Base-by-base conservation (phyloP, 495 filamentous ascomycete species). In the Staphylotrichum longicolle region DNA sequence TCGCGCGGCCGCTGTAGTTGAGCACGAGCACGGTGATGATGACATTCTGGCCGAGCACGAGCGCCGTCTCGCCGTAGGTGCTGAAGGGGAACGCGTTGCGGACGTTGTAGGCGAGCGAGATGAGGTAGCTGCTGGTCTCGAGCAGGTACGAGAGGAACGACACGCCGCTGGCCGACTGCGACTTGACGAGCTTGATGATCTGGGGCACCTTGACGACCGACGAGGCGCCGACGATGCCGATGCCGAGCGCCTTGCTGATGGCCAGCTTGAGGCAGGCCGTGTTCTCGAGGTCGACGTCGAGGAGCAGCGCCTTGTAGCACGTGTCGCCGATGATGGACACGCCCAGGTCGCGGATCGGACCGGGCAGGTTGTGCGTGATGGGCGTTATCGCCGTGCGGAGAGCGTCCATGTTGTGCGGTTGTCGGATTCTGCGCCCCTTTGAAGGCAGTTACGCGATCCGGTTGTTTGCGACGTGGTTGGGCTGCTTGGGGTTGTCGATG, bases 171-270 rank as follows among this genome's bases (percentile, higher is more conserved):
- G 90, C 85, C 34, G 90, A 95, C 57, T 85, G 80, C 40, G 92
- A 93, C 64, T 78, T 74, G 66, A 95, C 74, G 53, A 97, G 85
- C 79, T 96, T 96, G 73, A 96, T 71, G 74, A 98, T 92, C 76
- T 97, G 94, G 0, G 94, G 93, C 50, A 98, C 83, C 79, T 98
- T 98, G 77, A 98, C 90, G 66, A 97, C 84, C 37, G 90, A 83
- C 58, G 88, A 91, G 41, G 91, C 88, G 61, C 83, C 86, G 68
- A 98, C 88, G 75, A 98, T 98, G 72, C 85, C 93, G 61, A 96
- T 86, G 46, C 94, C 94, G 50, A 98, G 87, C 11, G 80, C 90
- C 77, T 98, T 98, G 66, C 90, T 95, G 66, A 97, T 85, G 54
- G 85, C 89, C 34, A 96, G 86, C 64, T 91, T 90, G 56, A 94